Evolutionary conservation across 1,139 yeast genomes (phyloP), one percentile per base, ranked within the genome.

Genomic region (Hyphopichia buzzinii): DNA sequence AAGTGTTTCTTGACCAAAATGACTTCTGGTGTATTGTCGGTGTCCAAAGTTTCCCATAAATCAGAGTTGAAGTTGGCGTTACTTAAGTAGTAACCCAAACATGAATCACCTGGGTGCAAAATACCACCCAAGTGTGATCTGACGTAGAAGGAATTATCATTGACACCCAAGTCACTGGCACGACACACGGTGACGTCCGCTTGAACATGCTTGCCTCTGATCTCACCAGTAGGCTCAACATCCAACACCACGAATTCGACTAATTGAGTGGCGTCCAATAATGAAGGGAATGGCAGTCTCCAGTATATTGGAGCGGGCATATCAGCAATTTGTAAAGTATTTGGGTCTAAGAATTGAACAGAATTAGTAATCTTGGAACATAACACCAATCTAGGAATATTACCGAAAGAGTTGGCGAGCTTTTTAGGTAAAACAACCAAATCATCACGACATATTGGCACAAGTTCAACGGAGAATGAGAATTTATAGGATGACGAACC

Each of bases 371-470:
- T 69, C 52, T 86, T 87, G 35, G 87, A 79, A 67, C 98, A 92
- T 39, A 94, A 61, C 4, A 88, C 97, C 41, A 90, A 67, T 55
- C 87, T 84, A 19, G 90, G 67, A 40, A 92, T 85, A 57, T 85
- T 84, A 43, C 97, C 96, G 67, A 89, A 60, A 11, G 88, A 77
- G 47, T 81, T 79, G 3, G 99, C 98, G 45, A 92, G 62, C 49
- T 81, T 81, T 53, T 80, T 78, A 22, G 98, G 98, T 44, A 94
- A 71, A 31, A 90, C 85, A 23, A 94, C 95, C 49, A 94, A 74
- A 57, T 94, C 98, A 57, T 92, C 99, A 59, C 95, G 84, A 75
- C 98, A 94, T 34, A 94, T 81, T n/a, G 98, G 98, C 2, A 88
- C 96, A 48, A 92, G 81, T 64, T 92, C 99, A 29, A 90, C 87